A percentile compares a stretch with the other conserved stretches of the same genome.
phyloP scores from a whole-genome alignment of 306 rosid species.

The Pyrus pyrifolia region DNA sequence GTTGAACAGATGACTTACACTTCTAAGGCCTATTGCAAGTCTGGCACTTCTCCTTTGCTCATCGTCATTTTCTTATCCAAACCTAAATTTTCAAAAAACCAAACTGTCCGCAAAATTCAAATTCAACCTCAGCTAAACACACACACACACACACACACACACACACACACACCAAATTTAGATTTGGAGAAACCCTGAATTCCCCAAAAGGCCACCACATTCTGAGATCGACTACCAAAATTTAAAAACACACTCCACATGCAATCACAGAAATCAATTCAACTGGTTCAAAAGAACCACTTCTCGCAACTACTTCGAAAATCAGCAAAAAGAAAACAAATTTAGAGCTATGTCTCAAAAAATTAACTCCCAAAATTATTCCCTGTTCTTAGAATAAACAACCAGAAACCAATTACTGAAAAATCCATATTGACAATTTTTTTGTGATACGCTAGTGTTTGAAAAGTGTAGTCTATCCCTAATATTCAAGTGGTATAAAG shows the following conservation, averaged over 20 bases:
- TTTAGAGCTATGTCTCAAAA: neutral
- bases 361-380: neutral
- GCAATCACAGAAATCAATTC: neutral
- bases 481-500: too few species aligned
- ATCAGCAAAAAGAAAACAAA: neutral
- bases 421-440: neutral
- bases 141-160: neutral
- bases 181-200: neutral
- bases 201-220: slow-evolving; percentile 5
- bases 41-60: neutral
- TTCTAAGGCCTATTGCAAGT: too few species aligned
- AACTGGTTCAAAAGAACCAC: neutral
- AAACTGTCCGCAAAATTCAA: neutral
- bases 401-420: neutral
- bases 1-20: too few species aligned
- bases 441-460: neutral
- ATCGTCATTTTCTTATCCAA: neutral
- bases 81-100: neutral
- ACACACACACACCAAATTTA: neutral
- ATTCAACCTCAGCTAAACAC: neutral
- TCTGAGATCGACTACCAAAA: neutral
- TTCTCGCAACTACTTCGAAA: neutral
- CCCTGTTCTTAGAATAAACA: neutral
- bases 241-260: neutral
- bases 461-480: neutral